Evolutionary conservation across 345 rosid genomes (phyloP).

Genomic region (Eucalyptus sp.): DNA sequence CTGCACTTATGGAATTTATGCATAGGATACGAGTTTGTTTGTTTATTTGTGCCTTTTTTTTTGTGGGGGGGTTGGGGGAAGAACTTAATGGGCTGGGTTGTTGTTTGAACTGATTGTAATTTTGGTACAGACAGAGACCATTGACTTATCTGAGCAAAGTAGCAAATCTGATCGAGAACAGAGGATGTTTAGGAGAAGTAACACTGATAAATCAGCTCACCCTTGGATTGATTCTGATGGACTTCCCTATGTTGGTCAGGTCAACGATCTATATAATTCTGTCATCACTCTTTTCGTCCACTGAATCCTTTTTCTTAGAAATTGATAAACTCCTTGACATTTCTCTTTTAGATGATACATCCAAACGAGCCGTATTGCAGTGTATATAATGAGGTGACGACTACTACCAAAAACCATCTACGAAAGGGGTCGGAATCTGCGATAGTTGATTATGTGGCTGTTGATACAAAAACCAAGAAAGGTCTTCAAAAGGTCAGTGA

Average conservation of each 20-base stretch:
- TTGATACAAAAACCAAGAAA: slow-evolving; percentile 62
- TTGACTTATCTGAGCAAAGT: slow-evolving; percentile 54
- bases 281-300: not conserved
- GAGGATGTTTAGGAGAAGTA: slow-evolving; percentile 48
- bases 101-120: not conserved
- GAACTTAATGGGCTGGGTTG: not conserved
- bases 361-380: slow-evolving; percentile 70
- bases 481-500: slow-evolving; percentile 59
- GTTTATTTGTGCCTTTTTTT: not conserved
- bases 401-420: slow-evolving; percentile 11
- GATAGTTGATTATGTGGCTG: slow-evolving; percentile 66
- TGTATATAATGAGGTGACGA: slow-evolving; percentile 40
- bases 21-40: not conserved
- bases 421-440: slow-evolving; percentile 74
- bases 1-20: not conserved
- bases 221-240: slow-evolving; percentile 77
- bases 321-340: not conserved
- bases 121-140: slow-evolving; percentile 66
- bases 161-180: slow-evolving; percentile 31
- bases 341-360: slow-evolving; percentile 42
- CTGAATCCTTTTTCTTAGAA: not conserved
- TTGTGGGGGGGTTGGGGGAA: too few species aligned
- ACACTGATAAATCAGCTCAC: slow-evolving; percentile 29
- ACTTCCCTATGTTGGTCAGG: slow-evolving; percentile 95
- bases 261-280: slow-evolving; percentile 2